Conservation (phyloP, 352 stramenopile genomes). For the Pelagophyceae sp. region DNA sequence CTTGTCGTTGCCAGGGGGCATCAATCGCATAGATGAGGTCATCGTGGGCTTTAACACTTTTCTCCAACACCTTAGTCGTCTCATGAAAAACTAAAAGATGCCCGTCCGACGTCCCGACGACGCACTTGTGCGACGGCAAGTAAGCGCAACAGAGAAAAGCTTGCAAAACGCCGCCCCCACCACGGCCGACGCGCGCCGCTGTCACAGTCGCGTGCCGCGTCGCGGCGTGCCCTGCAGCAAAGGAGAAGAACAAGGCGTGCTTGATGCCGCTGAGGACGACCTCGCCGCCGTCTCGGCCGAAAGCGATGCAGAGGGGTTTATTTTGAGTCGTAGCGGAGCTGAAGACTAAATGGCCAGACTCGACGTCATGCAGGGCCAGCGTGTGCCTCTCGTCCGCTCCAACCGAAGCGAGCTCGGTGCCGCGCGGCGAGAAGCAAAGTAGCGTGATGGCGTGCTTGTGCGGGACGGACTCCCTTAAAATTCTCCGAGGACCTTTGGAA, state of each 20-base stretch:
- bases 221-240: background rate
- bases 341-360: conserved; percentile 39
- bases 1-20: background rate
- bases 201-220: background rate
- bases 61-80: background rate
- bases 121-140: conserved; percentile 19
- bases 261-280: conserved; percentile 4
- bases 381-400: conserved; percentile 62
- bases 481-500: background rate
- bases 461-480: background rate
- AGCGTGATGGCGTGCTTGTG: background rate
- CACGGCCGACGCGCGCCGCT: background rate
- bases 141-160: conserved; percentile 9
- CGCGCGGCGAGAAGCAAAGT: background rate
- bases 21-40: conserved; percentile 9
- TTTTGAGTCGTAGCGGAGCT: background rate
- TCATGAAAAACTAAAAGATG: conserved; percentile 10
- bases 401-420: conserved; percentile 23
- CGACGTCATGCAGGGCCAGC: conserved; percentile 56
- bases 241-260: conserved; percentile 24
- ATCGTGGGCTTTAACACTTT: conserved; percentile 13
- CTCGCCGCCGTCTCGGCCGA: background rate
- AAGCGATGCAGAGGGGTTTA: conserved; percentile 2
- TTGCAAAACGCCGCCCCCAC: background rate
- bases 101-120: conserved; percentile 20